phyloP scores from a whole-genome alignment of 495 filamentous ascomycete genomes.

The Penicillium riverlandense region DNA sequence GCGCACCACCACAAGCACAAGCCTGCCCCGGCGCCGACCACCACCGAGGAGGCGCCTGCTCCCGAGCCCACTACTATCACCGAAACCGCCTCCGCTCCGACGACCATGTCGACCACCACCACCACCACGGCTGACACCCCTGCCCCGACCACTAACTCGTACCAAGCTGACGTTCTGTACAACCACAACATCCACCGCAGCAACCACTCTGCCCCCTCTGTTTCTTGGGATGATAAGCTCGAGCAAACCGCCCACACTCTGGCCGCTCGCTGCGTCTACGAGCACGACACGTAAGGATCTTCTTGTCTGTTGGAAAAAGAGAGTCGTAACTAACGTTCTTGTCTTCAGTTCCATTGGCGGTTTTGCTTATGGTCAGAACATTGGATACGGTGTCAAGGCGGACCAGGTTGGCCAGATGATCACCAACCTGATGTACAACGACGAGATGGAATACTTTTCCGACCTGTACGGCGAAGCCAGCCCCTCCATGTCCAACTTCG shows the following conservation, averaged over 20 bases:
- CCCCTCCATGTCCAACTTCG: constrained; percentile 54
- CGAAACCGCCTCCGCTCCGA: constrained; percentile 5
- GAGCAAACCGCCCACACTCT: constrained; percentile 51
- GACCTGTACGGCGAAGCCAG: constrained; percentile 35
- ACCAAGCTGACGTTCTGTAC: constrained; percentile 45
- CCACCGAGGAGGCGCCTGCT: constrained; percentile 11
- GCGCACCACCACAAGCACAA: neutral
- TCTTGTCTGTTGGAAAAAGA: neutral
- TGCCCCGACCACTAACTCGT: constrained; percentile 22
- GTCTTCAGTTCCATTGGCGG: constrained; percentile 38
- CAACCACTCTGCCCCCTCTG: constrained; percentile 63
- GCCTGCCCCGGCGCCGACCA: constrained; percentile 11
- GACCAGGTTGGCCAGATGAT: constrained; percentile 55
- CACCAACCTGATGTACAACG: constrained; percentile 78
- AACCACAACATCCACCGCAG: constrained; percentile 84
- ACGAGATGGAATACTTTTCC: constrained; percentile 52
- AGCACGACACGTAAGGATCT: constrained; percentile 65
- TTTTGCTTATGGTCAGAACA: constrained; percentile 79
- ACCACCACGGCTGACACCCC: constrained; percentile 20
- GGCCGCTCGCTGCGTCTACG: constrained; percentile 58
- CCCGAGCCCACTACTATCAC: constrained; percentile 16
- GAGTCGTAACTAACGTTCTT: neutral
- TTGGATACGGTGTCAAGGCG: constrained; percentile 44
- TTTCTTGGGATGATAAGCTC: constrained; percentile 57
- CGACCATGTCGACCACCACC: constrained; percentile 8